Conservation (phyloP, 192 early-diverging fungal species). For the Phycomyces blakesleeanus region DNA sequence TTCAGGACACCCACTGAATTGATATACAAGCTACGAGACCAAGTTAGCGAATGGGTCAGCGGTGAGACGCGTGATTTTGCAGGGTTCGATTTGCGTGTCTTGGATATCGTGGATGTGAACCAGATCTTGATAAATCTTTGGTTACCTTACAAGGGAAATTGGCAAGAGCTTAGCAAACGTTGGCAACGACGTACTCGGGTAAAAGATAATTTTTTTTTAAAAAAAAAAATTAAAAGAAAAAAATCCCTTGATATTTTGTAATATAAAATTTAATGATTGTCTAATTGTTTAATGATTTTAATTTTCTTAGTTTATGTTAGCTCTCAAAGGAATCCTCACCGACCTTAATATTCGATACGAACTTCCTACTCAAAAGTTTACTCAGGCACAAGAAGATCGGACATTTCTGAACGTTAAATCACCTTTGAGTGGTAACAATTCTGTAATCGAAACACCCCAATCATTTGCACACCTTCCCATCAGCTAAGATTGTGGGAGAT, state of each 20-base stretch:
- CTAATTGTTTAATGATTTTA: neutral
- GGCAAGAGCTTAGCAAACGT: constrained; percentile 66
- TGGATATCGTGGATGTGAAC: constrained; percentile 54
- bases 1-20: constrained; percentile 64
- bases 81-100: constrained; percentile 56
- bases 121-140: constrained; percentile 60
- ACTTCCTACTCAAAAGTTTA: constrained; percentile 10
- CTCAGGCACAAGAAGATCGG: neutral
- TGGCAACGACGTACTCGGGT: constrained; percentile 48
- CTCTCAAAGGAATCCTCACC: constrained; percentile 50
- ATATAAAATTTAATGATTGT: no score
- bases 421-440: neutral
- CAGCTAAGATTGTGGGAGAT: no score
- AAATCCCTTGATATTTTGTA: no score
- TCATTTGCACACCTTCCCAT: no score
- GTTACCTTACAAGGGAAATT: constrained; percentile 72
- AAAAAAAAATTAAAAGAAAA: no score
- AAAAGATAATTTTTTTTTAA: neutral
- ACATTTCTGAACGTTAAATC: neutral
- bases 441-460: neutral
- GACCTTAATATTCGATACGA: constrained; percentile 54
- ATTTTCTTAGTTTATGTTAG: constrained; percentile 46
- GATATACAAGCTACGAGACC: constrained; percentile 54
- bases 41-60: constrained; percentile 53
- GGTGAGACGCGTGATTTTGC: constrained; percentile 56